phyloP scores from a whole-genome alignment of 495 filamentous ascomycete genomes.

The Xylaria castorea region DNA sequence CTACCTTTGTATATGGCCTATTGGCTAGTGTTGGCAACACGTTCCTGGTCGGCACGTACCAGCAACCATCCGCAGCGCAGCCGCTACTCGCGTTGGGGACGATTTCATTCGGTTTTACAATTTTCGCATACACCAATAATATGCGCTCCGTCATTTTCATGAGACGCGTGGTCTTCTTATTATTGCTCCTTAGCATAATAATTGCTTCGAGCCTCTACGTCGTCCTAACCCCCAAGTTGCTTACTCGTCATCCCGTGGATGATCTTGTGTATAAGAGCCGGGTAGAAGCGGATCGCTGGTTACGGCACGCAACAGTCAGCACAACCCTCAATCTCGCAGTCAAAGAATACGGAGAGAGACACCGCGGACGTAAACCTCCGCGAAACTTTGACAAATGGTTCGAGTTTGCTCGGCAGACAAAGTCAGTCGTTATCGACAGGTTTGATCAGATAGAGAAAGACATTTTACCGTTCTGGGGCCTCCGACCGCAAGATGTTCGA shows the following conservation, averaged over 20 bases:
- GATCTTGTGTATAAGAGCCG: constrained; percentile 59
- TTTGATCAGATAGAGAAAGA: constrained; percentile 76
- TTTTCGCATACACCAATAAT: constrained; percentile 50
- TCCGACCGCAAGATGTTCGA: constrained; percentile 67
- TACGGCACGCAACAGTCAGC: constrained; percentile 53
- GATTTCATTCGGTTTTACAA: constrained; percentile 47
- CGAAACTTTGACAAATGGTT: constrained; percentile 76
- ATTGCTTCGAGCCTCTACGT: constrained; percentile 44
- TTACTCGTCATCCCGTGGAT: constrained; percentile 39
- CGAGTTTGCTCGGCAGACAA: constrained; percentile 67
- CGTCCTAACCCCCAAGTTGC: constrained; percentile 28
- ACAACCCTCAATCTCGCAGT: constrained; percentile 61
- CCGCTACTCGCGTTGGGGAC: constrained; percentile 40
- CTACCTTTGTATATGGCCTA: constrained; percentile 48
- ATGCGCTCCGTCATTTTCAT: constrained; percentile 49
- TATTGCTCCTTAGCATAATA: constrained; percentile 41
- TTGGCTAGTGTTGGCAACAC: constrained; percentile 36
- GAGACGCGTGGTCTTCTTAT: constrained; percentile 46
- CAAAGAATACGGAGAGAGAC: constrained; percentile 63
- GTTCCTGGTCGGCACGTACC: constrained; percentile 46
- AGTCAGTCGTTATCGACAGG: constrained; percentile 73
- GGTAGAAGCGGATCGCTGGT: constrained; percentile 53
- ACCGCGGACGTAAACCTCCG: constrained; percentile 63
- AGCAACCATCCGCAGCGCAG: constrained; percentile 40
- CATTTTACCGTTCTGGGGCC: constrained; percentile 75